Conservation (phyloP, 768 basidiomycete species). For the Auricularia heimuer region DNA sequence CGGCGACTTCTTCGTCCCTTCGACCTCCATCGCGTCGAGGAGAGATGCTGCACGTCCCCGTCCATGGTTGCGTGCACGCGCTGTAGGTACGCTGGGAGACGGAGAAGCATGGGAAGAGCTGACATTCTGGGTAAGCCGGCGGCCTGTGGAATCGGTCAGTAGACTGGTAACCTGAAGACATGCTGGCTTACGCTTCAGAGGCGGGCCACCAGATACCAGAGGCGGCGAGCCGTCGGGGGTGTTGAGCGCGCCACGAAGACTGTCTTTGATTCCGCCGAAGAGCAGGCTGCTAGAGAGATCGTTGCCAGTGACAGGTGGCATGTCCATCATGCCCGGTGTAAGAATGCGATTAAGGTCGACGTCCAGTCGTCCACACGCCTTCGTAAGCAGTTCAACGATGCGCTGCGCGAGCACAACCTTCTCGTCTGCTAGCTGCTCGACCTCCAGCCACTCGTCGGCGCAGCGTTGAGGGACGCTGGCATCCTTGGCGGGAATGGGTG, state of each 20-base stretch:
- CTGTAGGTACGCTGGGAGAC: constrained; percentile 4
- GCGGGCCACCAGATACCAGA: constrained; percentile 5
- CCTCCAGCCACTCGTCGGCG: constrained; percentile 18
- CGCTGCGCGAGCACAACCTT: constrained; percentile 33
- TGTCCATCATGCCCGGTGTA: constrained; percentile 15
- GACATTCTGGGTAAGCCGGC: background rate
- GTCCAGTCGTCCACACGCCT: constrained; percentile 38
- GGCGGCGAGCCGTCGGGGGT: constrained; percentile 8
- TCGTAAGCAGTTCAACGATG: constrained; percentile 34
- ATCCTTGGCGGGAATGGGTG: constrained; percentile 19
- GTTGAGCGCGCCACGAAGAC: constrained; percentile 3
- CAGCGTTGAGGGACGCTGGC: constrained; percentile 28
- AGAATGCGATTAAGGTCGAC: constrained; percentile 27
- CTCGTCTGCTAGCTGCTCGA: constrained; percentile 34
- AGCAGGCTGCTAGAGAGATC: background rate
- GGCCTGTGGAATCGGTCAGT: background rate
- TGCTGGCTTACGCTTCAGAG: background rate
- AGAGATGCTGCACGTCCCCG: constrained; percentile 8
- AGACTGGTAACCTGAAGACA: background rate
- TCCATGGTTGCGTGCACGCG: constrained; percentile 2
- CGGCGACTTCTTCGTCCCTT: constrained; percentile 22
- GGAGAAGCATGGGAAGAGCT: background rate
- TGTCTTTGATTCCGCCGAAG: background rate
- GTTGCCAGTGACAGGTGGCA: constrained; percentile 2
- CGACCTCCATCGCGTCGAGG: constrained; percentile 17